Evolutionary conservation across 2,329 filamentous ascomycete genomes (phyloP).

Genomic region (Aaosphaeria pasadenensis): DNA sequence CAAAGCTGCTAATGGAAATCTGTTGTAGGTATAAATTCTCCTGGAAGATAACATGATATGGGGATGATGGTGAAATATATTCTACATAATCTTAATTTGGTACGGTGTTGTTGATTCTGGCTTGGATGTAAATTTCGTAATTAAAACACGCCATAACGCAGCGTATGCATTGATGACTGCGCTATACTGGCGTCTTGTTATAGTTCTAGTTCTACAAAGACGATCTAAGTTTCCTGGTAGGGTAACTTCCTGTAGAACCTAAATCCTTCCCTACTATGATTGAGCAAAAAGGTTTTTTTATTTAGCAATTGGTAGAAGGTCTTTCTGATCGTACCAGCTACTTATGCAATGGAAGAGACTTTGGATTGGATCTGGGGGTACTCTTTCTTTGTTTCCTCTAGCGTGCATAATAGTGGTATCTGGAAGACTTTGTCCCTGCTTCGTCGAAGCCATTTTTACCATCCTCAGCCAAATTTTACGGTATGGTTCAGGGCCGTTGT

Average conservation of each 20-base stretch:
- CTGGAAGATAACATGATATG: constrained; percentile 6
- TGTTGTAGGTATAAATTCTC: constrained; percentile 3
- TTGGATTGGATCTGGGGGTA: too few species aligned
- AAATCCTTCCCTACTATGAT: constrained; percentile 13
- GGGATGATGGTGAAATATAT: constrained; percentile 1
- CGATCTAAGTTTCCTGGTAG: constrained; percentile 6
- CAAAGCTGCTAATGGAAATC: constrained; percentile 7
- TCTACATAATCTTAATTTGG: not conserved
- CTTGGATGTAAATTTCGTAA: not conserved
- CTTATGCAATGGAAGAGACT: too few species aligned
- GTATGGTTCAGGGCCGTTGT: too few species aligned
- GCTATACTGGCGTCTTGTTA: not conserved
- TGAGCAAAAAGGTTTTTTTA: not conserved
- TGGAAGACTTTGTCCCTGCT: too few species aligned
- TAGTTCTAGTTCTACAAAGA: constrained; percentile 8
- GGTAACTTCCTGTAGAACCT: constrained; percentile 15
- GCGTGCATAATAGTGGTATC: too few species aligned
- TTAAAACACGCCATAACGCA: not conserved
- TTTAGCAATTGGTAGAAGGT: too few species aligned
- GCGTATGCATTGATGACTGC: not conserved
- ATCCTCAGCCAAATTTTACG: too few species aligned
- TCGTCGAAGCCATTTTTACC: too few species aligned
- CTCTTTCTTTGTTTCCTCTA: too few species aligned
- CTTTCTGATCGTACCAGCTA: too few species aligned
- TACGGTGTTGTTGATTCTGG: not conserved